These are phyloP conservation scores for Termitomyces sp. DNA, from an alignment of 768 basidiomycete species.

Conservation along the genomic window DNA sequence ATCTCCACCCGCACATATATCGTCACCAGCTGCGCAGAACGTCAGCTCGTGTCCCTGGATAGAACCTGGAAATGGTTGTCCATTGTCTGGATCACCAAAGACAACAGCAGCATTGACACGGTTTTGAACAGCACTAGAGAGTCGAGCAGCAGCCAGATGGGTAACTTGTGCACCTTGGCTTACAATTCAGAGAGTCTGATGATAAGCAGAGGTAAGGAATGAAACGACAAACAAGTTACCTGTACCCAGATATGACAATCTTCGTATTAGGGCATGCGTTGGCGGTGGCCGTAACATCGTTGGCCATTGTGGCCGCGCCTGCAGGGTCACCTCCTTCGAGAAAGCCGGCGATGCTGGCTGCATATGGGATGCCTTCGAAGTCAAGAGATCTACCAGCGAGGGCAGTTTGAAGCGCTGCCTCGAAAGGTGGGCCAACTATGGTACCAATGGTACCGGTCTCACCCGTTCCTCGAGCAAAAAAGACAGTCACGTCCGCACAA, in stretches of 20 bases:
- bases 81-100: constrained; percentile 20
- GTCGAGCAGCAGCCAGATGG: constrained; percentile 27
- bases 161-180: constrained; percentile 31
- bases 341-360: constrained; percentile 29
- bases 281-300: constrained; percentile 20
- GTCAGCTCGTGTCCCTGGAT: constrained; percentile 11
- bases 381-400: constrained; percentile 24
- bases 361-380: constrained; percentile 31
- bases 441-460: constrained; percentile 27
- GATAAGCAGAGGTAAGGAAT: not conserved
- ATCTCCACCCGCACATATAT: constrained; percentile 16
- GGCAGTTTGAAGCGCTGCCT: constrained; percentile 21
- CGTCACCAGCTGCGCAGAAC: constrained; percentile 17
- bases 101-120: constrained; percentile 19
- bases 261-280: constrained; percentile 25
- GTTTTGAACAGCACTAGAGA: constrained; percentile 20
- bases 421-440: constrained; percentile 32
- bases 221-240: constrained; percentile 12
- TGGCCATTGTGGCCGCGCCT: constrained; percentile 30
- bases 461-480: constrained; percentile 32
- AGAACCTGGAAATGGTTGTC: constrained; percentile 15
- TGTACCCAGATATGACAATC: constrained; percentile 30
- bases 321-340: constrained; percentile 28
- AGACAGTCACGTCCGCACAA: constrained; percentile 27
- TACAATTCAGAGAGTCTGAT: not conserved